A percentile compares a stretch with the other conserved stretches of the same genome.
Evolutionary conservation across 768 basidiomycete genomes (phyloP).

Genomic region (Crassisporium funariophilum): DNA sequence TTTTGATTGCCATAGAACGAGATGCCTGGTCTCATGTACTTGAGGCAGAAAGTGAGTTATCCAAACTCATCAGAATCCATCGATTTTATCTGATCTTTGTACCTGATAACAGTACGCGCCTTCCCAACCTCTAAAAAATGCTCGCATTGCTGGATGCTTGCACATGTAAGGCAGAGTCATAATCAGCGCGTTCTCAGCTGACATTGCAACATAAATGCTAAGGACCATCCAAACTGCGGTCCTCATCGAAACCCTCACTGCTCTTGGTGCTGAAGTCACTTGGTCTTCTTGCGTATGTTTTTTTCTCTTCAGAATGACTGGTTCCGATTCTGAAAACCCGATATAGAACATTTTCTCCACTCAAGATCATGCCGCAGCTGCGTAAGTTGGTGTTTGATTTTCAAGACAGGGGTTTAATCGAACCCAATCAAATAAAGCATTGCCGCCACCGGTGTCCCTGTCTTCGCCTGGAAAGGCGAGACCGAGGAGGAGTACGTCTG

Average conservation of each 20-base stretch:
- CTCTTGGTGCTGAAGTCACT: slow-evolving; percentile 94
- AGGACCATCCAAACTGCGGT: slow-evolving; percentile 99
- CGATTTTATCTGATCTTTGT: slow-evolving; percentile 20
- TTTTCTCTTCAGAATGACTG: not conserved
- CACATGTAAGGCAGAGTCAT: slow-evolving; percentile 71
- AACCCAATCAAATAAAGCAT: slow-evolving; percentile 53
- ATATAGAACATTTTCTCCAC: slow-evolving; percentile 97
- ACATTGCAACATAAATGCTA: not conserved
- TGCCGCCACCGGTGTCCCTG: slow-evolving; percentile 97
- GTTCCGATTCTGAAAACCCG: not conserved
- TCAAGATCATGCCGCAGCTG: slow-evolving; percentile 98
- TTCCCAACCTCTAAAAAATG: slow-evolving; percentile 86
- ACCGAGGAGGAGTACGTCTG: slow-evolving; percentile 98
- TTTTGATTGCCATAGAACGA: slow-evolving; percentile 60
- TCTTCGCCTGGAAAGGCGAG: slow-evolving; percentile 99
- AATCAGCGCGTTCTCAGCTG: slow-evolving; percentile 3
- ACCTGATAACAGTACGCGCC: slow-evolving; percentile 62
- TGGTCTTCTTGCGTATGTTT: slow-evolving; percentile 94
- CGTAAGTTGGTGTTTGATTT: slow-evolving; percentile 50
- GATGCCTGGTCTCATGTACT: slow-evolving; percentile 95
- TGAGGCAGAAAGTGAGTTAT: slow-evolving; percentile 74
- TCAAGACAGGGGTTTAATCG: not conserved
- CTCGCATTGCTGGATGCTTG: slow-evolving; percentile 96
- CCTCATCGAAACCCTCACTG: slow-evolving; percentile 95
- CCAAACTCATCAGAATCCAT: slow-evolving; percentile 7